Evolutionary conservation across 352 stramenopile species (phyloP), one percentile per base, ranked within the genome.

Genomic region (Globisporangium radiosum): DNA sequence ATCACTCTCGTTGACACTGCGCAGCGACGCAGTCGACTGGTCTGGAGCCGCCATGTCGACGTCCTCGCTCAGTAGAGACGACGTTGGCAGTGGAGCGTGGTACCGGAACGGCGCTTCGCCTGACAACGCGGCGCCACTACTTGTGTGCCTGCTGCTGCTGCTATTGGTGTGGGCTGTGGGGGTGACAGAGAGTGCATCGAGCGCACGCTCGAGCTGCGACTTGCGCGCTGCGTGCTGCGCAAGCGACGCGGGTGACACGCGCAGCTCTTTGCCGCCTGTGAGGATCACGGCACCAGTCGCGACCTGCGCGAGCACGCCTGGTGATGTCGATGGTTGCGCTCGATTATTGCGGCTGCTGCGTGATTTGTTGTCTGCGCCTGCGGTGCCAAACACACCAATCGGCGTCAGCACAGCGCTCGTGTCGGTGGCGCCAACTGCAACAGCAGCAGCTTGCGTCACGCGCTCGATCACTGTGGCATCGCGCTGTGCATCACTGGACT

Each of bases 61-160:
- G 37, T 61, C 53, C 59, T 61, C 4, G 14, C 43, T 48, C 19
- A 47, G 4, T 47, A n/a, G 9, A 2, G n/a, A 11, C 45, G 45
- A 9, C n/a, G 3, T 50, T 6, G 15, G 3, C n/a, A 25, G 13
- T n/a, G 38, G 42, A 14, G 38, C 14, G 17, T 37, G 52, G 56
- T 79, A 86, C 17, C 74, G 61, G 54, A 88, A 88, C 15, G 76
- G 76, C 25, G 78, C 78, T 39, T 65, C 60, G 45, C 67, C 68
- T 44, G 40, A 19, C 17, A 19, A 19, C 17, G 17, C 17, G 17
- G 17, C 17, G 17, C 17, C 17, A 19, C 17, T 11, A 37, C 13
- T 37, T 14, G 50, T 42, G n/a, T 25, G n/a, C 19, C 9, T 7
- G 11, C 15, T 39, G 6, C 0, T 37, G 13, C 17, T 59, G 49